phyloP scores from a whole-genome alignment of 257 asterid genomes.

The Euphrasia confusa region DNA sequence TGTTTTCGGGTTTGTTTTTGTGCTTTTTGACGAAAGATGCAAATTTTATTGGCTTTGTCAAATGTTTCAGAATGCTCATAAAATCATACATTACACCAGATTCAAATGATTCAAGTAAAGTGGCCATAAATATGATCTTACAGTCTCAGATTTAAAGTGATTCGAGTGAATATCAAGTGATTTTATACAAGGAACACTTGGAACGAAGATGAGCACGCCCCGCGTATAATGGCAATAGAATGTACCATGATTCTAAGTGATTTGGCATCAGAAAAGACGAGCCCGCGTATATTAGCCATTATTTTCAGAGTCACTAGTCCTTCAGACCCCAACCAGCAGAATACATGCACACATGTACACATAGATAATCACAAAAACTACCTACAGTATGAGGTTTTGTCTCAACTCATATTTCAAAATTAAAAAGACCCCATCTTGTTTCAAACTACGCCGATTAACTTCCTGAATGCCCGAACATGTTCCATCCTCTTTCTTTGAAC shows the following conservation, averaged over 20 bases:
- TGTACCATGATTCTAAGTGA: not conserved
- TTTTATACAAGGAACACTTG: not conserved
- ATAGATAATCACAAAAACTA: not conserved
- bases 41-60: not conserved
- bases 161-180: not conserved
- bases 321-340: not conserved
- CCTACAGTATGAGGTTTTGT: not conserved
- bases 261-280: not conserved
- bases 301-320: not conserved
- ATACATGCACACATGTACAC: not conserved
- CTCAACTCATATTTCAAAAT: not conserved
- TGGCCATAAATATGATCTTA: not conserved
- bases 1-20: constrained; percentile 21
- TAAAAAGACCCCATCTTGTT: not conserved
- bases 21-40: not conserved
- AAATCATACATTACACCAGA: not conserved
- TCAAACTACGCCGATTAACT: constrained; percentile 54
- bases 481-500: constrained; percentile 62
- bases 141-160: not conserved
- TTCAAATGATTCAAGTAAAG: no score
- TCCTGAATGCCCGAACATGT: constrained; percentile 67
- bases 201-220: no score
- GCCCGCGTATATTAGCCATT: not conserved
- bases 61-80: not conserved
- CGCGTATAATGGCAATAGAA: not conserved